Evolutionary conservation across 2,329 filamentous ascomycete species (phyloP), one percentile per base, ranked within the genome.

Genomic region (Hymenoscyphus infarciens): DNA sequence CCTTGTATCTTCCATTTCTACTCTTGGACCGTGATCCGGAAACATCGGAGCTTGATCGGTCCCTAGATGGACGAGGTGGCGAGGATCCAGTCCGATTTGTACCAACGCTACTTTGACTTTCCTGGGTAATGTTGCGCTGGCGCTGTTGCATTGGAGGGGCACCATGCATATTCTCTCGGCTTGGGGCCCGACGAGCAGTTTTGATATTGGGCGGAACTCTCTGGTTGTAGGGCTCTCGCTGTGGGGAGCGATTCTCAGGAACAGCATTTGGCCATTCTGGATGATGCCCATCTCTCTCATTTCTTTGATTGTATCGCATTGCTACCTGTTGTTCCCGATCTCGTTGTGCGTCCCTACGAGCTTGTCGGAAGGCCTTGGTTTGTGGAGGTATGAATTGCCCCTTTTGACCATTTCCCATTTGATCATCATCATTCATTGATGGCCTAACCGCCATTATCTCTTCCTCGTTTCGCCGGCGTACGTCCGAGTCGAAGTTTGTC

Each of bases 331-430:
- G 68, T 61, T 75, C 73, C 54, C 70, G 65, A 33, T 72, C 70
- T 29, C 71, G 68, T 56, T 75, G 73, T 2, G 70, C 69, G 57
- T 74, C 71, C 62, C 73, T 61, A 13, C 72, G 68, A 33, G 71
- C 70, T 60, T 75, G 69, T 54, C 70, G 63, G 39, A 72, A 72
- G n/a, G 67, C 66, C 56, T 67, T 72, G n/a, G 63, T 69, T 38
- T 67, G 66, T 29, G 72, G 67, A 16, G 70, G 62, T 8, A 64
- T 61, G 5, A 58, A 61, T 16, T 64, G 57, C 25, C 25, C 57
- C 38, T 65, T 49, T 49, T 22, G 42, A 3, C n/a, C 42, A 52
- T 13, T 22, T 52, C 1, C 19, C 45, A 52, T 52, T 25, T 52
- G 45, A 5, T 22, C 10, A 5, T 52, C 45, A 22, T 25, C 45